Evolutionary conservation across 2,329 filamentous ascomycete species (phyloP).

Genomic region (Cytospora mali): DNA sequence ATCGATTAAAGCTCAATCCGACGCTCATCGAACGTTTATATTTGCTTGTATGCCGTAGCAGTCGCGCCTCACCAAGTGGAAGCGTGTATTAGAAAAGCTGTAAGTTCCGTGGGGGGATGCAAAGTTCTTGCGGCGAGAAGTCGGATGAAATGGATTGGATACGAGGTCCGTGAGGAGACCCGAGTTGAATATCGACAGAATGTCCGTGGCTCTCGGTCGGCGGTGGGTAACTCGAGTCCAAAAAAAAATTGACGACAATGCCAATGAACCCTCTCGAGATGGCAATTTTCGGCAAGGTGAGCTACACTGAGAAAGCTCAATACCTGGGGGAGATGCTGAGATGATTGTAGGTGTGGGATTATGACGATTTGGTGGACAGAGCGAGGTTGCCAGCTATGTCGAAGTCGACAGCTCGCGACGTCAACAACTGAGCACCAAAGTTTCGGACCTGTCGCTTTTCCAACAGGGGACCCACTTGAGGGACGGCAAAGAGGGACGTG

Average conservation of each 20-base stretch:
- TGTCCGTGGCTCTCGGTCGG: constrained; percentile 13
- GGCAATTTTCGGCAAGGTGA: constrained; percentile 11
- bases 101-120: constrained; percentile 23
- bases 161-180: constrained; percentile 3
- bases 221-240: constrained; percentile 17
- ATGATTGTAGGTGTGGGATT: not conserved
- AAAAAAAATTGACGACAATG: constrained; percentile 16
- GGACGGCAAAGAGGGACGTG: not conserved
- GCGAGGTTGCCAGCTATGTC: constrained; percentile 14
- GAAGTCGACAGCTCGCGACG: constrained; percentile 21
- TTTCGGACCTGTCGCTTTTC: constrained; percentile 16
- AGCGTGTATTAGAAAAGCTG: constrained; percentile 25
- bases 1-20: constrained; percentile 71
- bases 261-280: constrained; percentile 8
- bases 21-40: constrained; percentile 47
- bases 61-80: constrained; percentile 18
- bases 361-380: not conserved
- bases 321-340: constrained; percentile 9
- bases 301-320: constrained; percentile 8
- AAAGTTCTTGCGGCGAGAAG: constrained; percentile 20
- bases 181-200: constrained; percentile 7
- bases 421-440: constrained; percentile 9
- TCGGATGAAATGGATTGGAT: constrained; percentile 14
- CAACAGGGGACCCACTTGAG: constrained; percentile 22
- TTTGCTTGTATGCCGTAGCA: constrained; percentile 16